Base-by-base conservation (phyloP, 1,139 yeast genomes). In the Scheffersomyces illinoinensis region DNA sequence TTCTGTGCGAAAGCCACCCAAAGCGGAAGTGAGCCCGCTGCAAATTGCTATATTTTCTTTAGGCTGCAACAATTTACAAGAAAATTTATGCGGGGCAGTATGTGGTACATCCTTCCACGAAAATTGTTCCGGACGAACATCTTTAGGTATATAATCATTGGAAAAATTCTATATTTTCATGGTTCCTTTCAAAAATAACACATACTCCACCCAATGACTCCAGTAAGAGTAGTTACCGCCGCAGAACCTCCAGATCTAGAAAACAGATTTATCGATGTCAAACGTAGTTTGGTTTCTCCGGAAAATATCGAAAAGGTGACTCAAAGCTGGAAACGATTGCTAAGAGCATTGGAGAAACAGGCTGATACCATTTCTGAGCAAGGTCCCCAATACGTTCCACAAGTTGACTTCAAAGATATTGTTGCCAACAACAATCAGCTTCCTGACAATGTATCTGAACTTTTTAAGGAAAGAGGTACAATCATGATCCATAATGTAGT, bases 401-500 rank as follows among this genome's bases (percentile, higher is more conserved):
- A 53, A 10, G 63, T 69, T 18, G 58, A 63, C 19, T 71, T 70
- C 65, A 53, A 59, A 10, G 63, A 58, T 1, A 61, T 71, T 21
- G 62, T 60, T 33, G 54, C 49, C 2, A 64, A 66, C 49, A 55
- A 56, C 24, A 61, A 62, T 51, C 53, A 59, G 46, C 58, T 68
- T 17, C 68, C 71, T 3, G 55, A 50, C 3, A 64, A 63, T 5
- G 39, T 53, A 12, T 10, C 50, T 54, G 47, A n/a, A 54, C 57
- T 46, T 21, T 53, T 67, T 53, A 60, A 60, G 49, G 60, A 61
- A 56, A 58, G 67, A 56, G 73, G 73, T 4, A 62, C 59, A 20
- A 43, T 69, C 10, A 68, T 71, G 64, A 64, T 71, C n/a, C 62
- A 71, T 53, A 64, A 65, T 10, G 71, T 71, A 3, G 63, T 71